Evolutionary conservation across 2,329 filamentous ascomycete species (phyloP), one percentile per base, ranked within the genome.

Genomic region (Dichotomopilus funicola): DNA sequence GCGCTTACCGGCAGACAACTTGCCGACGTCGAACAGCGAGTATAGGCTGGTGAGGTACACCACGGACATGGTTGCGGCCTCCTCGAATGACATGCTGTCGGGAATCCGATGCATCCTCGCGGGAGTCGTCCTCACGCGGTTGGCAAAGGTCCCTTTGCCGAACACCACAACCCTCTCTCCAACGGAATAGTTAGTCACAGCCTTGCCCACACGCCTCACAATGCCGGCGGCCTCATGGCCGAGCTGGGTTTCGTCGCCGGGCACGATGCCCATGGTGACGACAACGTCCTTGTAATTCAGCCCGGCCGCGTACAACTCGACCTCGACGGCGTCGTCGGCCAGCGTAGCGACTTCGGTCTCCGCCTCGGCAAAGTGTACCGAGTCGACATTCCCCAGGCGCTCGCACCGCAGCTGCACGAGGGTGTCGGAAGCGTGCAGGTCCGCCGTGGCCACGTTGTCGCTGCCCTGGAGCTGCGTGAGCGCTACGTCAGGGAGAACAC

Each of bases 21-120:
- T 50, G 0, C 57, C 69, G 6, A 70, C 19, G 27, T 70, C 13
- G 11, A 64, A 62, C 0, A 75, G 57, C 0, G 62, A 59, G 31
- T 70, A 65, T 5, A 69, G 58, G 1, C 65, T 62, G 0, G 71
- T 71, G 11, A 63, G 10, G 55, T 63, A 70, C 1, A 67, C 65
- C 1, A 64, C n/a, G 1, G 66, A 65, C 12, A 73, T 60, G 0
- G 69, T 67, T 2, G 68, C 67, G 1, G 67, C 70, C 2, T 69
- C 65, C 33, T 52, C 50, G 19, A 40, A 52, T 0, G 19, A 59
- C 40, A 48, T 13, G 11, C 4, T 6, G n/a, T 37, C 45, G 5
- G 52, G 52, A 8, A 54, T 56, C 13, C 11, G 10, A 13, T 61
- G 55, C 7, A 34, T 45, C 0, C 56, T 36, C 5, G 42, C 46